Evolutionary conservation across 2,329 filamentous ascomycete species (phyloP).

Genomic region (Colletotrichum tabaci): DNA sequence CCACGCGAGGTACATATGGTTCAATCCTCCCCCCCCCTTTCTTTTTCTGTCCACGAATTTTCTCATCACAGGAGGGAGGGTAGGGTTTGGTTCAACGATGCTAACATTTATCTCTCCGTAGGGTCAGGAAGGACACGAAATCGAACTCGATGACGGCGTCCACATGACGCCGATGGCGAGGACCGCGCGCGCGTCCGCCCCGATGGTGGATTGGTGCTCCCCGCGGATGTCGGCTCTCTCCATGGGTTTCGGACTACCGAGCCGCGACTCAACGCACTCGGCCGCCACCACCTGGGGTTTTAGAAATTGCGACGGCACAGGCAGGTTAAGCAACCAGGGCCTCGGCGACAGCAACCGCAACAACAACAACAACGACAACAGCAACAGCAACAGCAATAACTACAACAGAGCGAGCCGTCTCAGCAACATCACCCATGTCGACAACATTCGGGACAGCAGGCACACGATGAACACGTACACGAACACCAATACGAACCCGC

Average conservation of each 20-base stretch:
- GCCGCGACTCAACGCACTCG: slow-evolving; percentile 20
- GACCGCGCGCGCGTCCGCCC: slow-evolving; percentile 1
- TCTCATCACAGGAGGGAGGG: no score
- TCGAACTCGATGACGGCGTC: slow-evolving; percentile 30
- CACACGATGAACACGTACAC: slow-evolving; percentile 13
- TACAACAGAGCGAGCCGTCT: background rate
- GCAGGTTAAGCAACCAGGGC: background rate
- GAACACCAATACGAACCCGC: background rate
- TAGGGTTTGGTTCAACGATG: no score
- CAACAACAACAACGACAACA: background rate
- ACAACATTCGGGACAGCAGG: slow-evolving; percentile 4
- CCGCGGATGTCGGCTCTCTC: slow-evolving; percentile 41
- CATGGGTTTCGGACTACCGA: slow-evolving; percentile 27
- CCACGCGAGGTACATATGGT: slow-evolving; percentile 8
- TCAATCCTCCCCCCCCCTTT: no score
- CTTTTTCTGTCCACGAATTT: no score
- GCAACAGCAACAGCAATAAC: background rate
- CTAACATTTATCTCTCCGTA: background rate
- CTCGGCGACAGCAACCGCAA: background rate
- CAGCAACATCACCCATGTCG: background rate
- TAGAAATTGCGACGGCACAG: background rate
- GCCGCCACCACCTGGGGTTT: slow-evolving; percentile 7
- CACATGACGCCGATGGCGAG: slow-evolving; percentile 11
- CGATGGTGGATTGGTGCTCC: slow-evolving; percentile 36
- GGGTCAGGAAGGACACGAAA: background rate